Percentiles rank a stretch among this genome's conserved stretches.
These are phyloP conservation scores for Paramecium pentaurelia DNA, from an alignment of 73 alveolate species.

Conservation along the genomic window DNA sequence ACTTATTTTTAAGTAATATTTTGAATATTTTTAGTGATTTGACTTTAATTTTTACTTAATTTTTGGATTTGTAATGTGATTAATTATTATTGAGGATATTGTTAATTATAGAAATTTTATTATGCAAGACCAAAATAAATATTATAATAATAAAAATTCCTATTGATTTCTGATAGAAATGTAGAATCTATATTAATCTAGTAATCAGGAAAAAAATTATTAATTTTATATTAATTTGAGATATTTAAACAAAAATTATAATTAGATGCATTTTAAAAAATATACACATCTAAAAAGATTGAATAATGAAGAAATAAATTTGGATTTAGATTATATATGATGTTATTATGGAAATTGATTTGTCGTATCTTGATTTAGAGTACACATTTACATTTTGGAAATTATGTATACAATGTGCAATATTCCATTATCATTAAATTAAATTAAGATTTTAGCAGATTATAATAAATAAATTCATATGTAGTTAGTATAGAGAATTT, in stretches of 20 bases:
- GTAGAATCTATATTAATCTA: not conserved
- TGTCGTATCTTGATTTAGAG: not conserved
- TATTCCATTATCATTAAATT: not conserved
- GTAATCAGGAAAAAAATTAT: not conserved
- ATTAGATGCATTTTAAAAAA: not conserved
- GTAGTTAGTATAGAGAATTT: not conserved
- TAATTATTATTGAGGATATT: not conserved
- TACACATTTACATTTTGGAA: not conserved
- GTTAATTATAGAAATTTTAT: not conserved
- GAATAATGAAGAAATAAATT: not conserved
- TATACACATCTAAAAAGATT: not conserved
- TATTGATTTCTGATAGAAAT: not conserved
- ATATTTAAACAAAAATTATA: not conserved
- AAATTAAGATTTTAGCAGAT: not conserved
- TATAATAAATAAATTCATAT: not conserved
- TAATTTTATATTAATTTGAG: not conserved
- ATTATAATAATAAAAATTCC: not conserved
- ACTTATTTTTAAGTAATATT: not conserved
- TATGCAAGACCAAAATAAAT: not conserved
- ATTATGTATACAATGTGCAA: not conserved
- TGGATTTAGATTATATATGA: not conserved
- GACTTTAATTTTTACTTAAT: no score
- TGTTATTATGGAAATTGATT: not conserved
- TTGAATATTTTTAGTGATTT: not conserved
- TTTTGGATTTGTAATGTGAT: not conserved